Percentiles rank a stretch among this genome's conserved stretches.
Conservation (phyloP, 257 asterid genomes). For the Vinca minor region DNA sequence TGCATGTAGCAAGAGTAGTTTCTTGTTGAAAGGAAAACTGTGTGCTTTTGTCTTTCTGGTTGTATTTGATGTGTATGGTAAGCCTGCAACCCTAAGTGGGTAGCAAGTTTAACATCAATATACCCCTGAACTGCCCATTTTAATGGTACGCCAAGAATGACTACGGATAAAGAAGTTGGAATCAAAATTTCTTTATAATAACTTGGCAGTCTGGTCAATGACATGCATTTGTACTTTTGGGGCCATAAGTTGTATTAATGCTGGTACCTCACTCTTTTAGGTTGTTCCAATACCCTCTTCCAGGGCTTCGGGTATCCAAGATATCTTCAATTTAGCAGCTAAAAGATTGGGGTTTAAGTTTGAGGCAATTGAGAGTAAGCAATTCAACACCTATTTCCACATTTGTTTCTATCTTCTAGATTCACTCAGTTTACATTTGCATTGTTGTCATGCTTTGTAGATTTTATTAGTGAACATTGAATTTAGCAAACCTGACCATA, state of each 20-base stretch:
- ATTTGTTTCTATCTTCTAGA: background rate
- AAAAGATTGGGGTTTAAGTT: slow-evolving; percentile 77
- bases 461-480: background rate
- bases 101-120: background rate
- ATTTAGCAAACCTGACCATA: background rate
- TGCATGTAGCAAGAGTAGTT: background rate
- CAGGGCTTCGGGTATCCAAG: slow-evolving; percentile 54
- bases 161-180: background rate
- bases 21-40: background rate
- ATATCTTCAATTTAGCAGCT: slow-evolving; percentile 81
- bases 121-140: background rate
- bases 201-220: background rate
- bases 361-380: slow-evolving; percentile 48
- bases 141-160: background rate
- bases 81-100: background rate
- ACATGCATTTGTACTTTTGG: background rate
- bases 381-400: background rate
- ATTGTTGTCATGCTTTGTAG: background rate
- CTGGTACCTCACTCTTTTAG: slow-evolving; percentile 28
- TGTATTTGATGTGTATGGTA: background rate
- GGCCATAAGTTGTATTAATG: background rate
- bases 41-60: background rate
- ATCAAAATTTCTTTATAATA: background rate
- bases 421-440: background rate
- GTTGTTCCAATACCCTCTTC: slow-evolving; percentile 78